Percentiles rank a stretch among this genome's conserved stretches.
phyloP scores from a whole-genome alignment of 345 rosid species.

The Kandelia obovata region DNA sequence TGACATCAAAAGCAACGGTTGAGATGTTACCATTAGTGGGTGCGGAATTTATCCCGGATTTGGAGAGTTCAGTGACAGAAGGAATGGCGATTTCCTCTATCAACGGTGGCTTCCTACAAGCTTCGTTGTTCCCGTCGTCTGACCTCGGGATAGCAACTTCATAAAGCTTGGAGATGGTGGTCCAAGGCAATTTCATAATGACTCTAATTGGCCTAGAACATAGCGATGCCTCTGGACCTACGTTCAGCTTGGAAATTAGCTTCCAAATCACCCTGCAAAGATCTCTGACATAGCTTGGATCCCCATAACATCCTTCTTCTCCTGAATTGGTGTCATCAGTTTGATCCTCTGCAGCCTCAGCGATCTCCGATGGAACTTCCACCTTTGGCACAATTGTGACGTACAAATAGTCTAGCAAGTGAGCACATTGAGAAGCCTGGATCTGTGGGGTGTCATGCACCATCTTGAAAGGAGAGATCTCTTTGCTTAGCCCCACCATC shows the following conservation, averaged over 20 bases:
- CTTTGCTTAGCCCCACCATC: conserved; percentile 42
- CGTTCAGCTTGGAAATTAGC: conserved; percentile 20
- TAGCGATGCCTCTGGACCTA: conserved; percentile 19
- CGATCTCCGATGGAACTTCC: conserved; percentile 22
- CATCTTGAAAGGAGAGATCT: conserved; percentile 53
- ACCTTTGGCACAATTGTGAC: conserved; percentile 43
- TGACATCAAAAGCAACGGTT: too few relatives aligned
- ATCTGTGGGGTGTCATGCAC: conserved; percentile 20
- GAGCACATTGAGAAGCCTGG: conserved; percentile 28
- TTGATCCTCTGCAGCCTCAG: conserved; percentile 15
- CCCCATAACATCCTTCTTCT: neutral
- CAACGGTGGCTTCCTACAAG: conserved; percentile 37
- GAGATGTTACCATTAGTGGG: neutral
- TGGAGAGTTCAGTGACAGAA: conserved; percentile 48
- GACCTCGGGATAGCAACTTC: conserved; percentile 33
- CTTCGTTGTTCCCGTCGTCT: conserved; percentile 8
- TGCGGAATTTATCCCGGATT: conserved; percentile 43
- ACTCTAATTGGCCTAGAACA: conserved; percentile 24
- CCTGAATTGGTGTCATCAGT: conserved; percentile 14
- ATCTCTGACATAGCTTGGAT: conserved; percentile 16
- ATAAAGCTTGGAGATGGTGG: conserved; percentile 43
- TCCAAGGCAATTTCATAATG: conserved; percentile 41
- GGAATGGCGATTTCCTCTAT: conserved; percentile 76
- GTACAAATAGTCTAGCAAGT: conserved; percentile 53
- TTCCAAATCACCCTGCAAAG: conserved; percentile 19